Evolutionary conservation across 2,329 filamentous ascomycete species (phyloP).

Genomic region (Grosmannia serpens): DNA sequence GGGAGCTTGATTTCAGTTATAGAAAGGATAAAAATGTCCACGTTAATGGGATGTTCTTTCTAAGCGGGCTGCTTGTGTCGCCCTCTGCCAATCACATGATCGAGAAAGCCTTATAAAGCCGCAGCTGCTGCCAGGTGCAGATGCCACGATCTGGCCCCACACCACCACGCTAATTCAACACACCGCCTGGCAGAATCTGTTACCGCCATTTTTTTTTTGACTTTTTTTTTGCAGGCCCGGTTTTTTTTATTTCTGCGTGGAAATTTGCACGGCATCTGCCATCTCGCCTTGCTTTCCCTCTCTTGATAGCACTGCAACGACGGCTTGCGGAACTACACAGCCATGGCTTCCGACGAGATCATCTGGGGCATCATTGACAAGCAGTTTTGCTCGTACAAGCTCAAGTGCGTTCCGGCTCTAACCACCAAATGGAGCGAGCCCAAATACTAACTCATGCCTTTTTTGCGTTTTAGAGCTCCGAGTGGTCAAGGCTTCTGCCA

Average conservation of each 20-base stretch:
- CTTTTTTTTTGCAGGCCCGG: background rate
- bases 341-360: constrained; percentile 91
- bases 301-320: background rate
- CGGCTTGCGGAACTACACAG: constrained; percentile 14
- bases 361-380: constrained; percentile 96
- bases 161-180: background rate
- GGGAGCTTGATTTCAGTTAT: too few species aligned
- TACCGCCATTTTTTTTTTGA: background rate
- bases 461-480: constrained; percentile 31
- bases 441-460: background rate
- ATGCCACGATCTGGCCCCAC: background rate
- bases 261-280: background rate
- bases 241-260: background rate
- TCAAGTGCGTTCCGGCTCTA: constrained; percentile 51
- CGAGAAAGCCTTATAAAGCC: background rate
- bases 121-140: background rate
- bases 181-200: constrained; percentile 1
- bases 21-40: too few species aligned
- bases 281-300: background rate
- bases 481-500: constrained; percentile 90
- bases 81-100: background rate
- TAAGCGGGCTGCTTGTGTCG: background rate
- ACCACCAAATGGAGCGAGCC: background rate
- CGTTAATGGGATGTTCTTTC: too few species aligned
- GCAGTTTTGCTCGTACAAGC: constrained; percentile 88